Base-by-base conservation (phyloP, 129 eudicot genomes). In the Smallanthus sonchifolius region DNA sequence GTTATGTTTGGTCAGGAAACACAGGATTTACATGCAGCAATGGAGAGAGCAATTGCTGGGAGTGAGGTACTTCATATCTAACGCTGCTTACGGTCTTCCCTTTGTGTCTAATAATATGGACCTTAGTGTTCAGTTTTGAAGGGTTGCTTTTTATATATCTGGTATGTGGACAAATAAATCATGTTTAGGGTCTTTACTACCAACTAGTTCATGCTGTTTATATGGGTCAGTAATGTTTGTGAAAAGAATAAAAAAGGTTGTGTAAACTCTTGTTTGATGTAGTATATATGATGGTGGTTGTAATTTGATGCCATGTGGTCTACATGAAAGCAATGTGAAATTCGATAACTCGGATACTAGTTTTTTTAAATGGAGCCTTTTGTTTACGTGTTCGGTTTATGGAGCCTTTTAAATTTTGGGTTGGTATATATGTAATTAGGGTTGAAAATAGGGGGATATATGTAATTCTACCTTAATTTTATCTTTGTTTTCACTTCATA, bases 41-140 rank as follows among this genome's bases (percentile, higher is more conserved):
- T 92, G 90, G 88, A 78, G 77, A 81, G 82, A 80, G 94, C 97
- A 81, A 85, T 92, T 75, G 85, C 85, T 51, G 81, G 84, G 78
- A 89, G 86, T 7, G 88, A 92, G 96, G 97, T 92, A 87, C 67
- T 47, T 81, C 38, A 61, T 42, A 16, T 57, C 45, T 37, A 59
- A 69, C 38, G 68, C 42, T 56, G 37, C 69, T 64, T 59, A 57
- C n/a, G 7, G 16, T 62, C 47, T 55, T 76, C 54, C 56, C n/a
- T 55, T 17, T 69, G 67, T 35, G 37, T 75, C 42, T 34, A 36
- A 38, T 64, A 69, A 49, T 45, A 51, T 75, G 40, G 32, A 44
- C 38, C 37, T 51, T 7, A 9, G 0, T 77, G 15, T 36, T 20
- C 56, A 14, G 39, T 39, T 47, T 62, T 37, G 38, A 75, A 66